phyloP scores from a whole-genome alignment of 108 stramenopile species.

The Chaetoceros muelleri region DNA sequence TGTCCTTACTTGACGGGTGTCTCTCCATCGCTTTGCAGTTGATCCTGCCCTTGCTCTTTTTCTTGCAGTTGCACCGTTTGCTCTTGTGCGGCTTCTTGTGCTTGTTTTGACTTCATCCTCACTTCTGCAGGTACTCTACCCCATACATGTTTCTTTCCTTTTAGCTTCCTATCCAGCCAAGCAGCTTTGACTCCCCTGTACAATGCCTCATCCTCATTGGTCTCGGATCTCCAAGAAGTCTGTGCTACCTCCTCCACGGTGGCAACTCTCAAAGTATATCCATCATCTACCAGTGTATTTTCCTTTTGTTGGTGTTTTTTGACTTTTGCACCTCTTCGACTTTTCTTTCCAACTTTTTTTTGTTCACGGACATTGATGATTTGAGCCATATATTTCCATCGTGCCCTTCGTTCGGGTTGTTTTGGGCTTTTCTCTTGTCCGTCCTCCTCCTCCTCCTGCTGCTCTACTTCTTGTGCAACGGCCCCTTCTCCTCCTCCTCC shows the following conservation, averaged over 20 bases:
- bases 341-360: constrained; percentile 20
- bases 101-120: constrained; percentile 7
- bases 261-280: constrained; percentile 52
- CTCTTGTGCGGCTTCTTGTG: constrained; percentile 8
- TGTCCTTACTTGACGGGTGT: too few relatives aligned
- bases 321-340: not conserved
- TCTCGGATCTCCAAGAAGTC: constrained; percentile 64
- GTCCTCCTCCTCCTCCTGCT: constrained; percentile 3
- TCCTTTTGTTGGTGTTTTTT: constrained; percentile 15
- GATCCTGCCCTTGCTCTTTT: too few relatives aligned
- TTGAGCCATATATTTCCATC: constrained; percentile 77
- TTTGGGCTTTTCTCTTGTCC: not conserved
- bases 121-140: constrained; percentile 33
- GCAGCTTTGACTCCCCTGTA: constrained; percentile 59
- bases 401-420: constrained; percentile 26
- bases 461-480: not conserved
- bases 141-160: constrained; percentile 58
- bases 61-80: not conserved
- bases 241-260: constrained; percentile 58
- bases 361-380: constrained; percentile 58
- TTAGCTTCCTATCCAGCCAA: constrained; percentile 51
- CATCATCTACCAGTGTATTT: constrained; percentile 67
- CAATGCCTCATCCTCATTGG: constrained; percentile 47
- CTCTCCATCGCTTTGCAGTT: too few relatives aligned
- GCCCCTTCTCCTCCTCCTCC: constrained; percentile 1